phyloP scores from a whole-genome alignment of 148 eudicot genomes.

The Tetragonia tetragonoides region DNA sequence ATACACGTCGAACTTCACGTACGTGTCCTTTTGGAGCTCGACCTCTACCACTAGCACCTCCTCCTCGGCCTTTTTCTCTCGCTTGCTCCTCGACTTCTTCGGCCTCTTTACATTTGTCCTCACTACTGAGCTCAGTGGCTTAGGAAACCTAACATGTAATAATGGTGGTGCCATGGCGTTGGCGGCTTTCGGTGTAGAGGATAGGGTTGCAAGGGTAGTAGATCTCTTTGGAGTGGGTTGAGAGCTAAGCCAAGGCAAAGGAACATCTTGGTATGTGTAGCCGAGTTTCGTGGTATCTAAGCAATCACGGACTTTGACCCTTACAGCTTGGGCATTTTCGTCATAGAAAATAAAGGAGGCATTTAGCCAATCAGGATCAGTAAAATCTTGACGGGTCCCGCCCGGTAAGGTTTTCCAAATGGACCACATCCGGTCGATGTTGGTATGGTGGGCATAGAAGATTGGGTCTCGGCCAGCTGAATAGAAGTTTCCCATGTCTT shows the following conservation, averaged over 20 bases:
- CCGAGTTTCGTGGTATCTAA: constrained; percentile 56
- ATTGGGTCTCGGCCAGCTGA: constrained; percentile 78
- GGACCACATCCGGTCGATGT: constrained; percentile 69
- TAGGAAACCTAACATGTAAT: constrained; percentile 37
- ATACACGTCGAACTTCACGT: constrained; percentile 68
- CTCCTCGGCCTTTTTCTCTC: constrained; percentile 41
- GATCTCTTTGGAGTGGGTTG: constrained; percentile 40
- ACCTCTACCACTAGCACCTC: constrained; percentile 27
- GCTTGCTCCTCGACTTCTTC: constrained; percentile 52
- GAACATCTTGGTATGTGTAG: constrained; percentile 60
- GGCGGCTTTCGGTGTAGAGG: constrained; percentile 36
- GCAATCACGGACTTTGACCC: constrained; percentile 58
- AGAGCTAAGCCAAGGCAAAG: constrained; percentile 53
- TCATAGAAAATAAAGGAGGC: constrained; percentile 65
- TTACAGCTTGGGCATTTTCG: constrained; percentile 59
- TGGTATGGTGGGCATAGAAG: constrained; percentile 68
- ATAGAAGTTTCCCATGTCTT: constrained; percentile 88
- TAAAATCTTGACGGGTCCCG: constrained; percentile 43
- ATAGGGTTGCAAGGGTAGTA: not conserved
- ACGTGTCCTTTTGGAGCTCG: constrained; percentile 3
- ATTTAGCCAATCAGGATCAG: constrained; percentile 64
- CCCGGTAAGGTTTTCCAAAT: constrained; percentile 60
- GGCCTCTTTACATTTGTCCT: constrained; percentile 61
- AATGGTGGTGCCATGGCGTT: constrained; percentile 31
- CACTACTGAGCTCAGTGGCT: constrained; percentile 36